Conservation (phyloP, 768 basidiomycete genomes). For the Scleroderma citrinum region DNA sequence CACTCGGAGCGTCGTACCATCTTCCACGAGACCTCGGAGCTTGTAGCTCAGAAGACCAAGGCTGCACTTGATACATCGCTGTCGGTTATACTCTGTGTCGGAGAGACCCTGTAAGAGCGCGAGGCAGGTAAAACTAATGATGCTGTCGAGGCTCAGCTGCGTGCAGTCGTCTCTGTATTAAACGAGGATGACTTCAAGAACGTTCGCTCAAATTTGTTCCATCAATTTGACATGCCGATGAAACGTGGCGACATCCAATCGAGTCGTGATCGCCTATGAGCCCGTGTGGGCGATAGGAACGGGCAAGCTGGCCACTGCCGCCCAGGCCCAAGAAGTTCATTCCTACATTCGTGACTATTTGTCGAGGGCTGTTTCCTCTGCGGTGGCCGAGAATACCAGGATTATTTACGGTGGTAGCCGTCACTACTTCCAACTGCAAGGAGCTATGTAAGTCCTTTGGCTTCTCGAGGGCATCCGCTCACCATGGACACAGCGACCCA, state of each 20-base stretch:
- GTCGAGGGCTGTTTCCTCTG: constrained; percentile 51
- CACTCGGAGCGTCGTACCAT: constrained; percentile 95
- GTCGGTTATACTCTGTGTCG: constrained; percentile 91
- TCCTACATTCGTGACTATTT: constrained; percentile 76
- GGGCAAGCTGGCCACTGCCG: constrained; percentile 86
- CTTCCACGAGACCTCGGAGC: constrained; percentile 81
- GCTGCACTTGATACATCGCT: constrained; percentile 72
- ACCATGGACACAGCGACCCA: constrained; percentile 47
- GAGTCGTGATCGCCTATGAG: constrained; percentile 93
- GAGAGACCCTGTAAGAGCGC: constrained; percentile 87
- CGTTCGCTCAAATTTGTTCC: constrained; percentile 16
- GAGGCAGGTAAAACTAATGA: constrained; percentile 70
- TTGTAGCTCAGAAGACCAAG: constrained; percentile 82
- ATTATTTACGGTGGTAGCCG: constrained; percentile 95
- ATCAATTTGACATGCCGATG: not conserved
- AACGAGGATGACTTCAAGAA: constrained; percentile 76
- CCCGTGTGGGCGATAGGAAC: constrained; percentile 99
- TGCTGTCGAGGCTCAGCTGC: constrained; percentile 79
- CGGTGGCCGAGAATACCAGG: constrained; percentile 67
- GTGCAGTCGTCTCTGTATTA: constrained; percentile 61
- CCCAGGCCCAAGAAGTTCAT: constrained; percentile 93
- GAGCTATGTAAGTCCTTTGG: constrained; percentile 64
- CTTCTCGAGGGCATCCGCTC: not conserved
- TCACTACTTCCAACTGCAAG: constrained; percentile 80
- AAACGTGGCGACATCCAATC: constrained; percentile 36